phyloP scores from a whole-genome alignment of 208 protist genomes.

The Herpetomonas samuelpessoai region DNA sequence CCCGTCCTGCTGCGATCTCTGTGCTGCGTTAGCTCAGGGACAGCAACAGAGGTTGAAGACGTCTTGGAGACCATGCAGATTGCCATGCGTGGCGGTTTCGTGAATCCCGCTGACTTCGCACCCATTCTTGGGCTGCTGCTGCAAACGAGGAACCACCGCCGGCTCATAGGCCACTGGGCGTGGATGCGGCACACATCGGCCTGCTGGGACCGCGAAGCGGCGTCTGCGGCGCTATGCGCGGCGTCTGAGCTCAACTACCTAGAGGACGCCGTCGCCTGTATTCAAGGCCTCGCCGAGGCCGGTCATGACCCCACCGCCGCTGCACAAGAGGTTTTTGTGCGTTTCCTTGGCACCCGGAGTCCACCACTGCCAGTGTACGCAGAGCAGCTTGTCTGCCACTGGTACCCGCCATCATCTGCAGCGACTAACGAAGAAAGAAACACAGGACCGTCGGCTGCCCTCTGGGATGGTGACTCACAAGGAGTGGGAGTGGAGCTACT shows the following conservation, averaged over 20 bases:
- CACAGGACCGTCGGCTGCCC: conserved; percentile 4
- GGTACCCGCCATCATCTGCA: conserved; percentile 29
- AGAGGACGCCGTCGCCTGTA: conserved; percentile 52
- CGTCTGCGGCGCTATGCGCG: conserved; percentile 52
- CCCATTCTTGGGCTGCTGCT: conserved; percentile 44
- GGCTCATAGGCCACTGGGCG: conserved; percentile 46
- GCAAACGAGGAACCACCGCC: conserved; percentile 20
- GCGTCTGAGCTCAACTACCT: conserved; percentile 32
- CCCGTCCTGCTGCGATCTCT: conserved; percentile 43
- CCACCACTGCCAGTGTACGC: conserved; percentile 62
- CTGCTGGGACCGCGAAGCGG: conserved; percentile 57
- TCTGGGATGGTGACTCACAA: conserved; percentile 27
- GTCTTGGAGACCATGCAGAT: conserved; percentile 44
- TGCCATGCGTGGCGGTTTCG: conserved; percentile 32
- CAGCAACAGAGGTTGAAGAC: conserved; percentile 21
- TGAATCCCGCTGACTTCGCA: conserved; percentile 58
- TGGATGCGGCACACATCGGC: conserved; percentile 86
- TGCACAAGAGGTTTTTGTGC: conserved; percentile 58
- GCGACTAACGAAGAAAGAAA: no score
- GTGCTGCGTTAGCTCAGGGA: conserved; percentile 32
- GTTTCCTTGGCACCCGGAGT: conserved; percentile 26
- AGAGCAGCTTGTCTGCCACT: conserved; percentile 68
- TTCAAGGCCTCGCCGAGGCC: conserved; percentile 59
- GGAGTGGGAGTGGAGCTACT: conserved; percentile 50
- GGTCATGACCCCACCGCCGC: conserved; percentile 37